phyloP scores from a whole-genome alignment of 306 rosid species.

The Canavalia gladiata region DNA sequence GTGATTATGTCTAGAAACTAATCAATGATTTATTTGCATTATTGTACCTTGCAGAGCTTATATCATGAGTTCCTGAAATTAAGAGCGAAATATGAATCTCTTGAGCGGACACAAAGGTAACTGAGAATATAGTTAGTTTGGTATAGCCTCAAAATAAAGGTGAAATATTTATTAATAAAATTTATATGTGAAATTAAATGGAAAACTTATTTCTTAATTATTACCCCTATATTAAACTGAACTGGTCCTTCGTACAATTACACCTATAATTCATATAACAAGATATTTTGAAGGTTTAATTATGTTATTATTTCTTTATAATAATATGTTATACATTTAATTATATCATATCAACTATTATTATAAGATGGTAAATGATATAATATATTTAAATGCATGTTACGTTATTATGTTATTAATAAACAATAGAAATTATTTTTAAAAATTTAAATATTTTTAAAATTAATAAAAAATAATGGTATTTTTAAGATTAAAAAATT shows the following conservation, averaged over 20 bases:
- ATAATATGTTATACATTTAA: too few species aligned
- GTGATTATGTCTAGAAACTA: constrained; percentile 28
- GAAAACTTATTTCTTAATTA: not conserved
- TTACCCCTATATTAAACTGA: not conserved
- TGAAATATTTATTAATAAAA: constrained; percentile 1
- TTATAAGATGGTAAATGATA: too few species aligned
- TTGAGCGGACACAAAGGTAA: constrained; percentile 75
- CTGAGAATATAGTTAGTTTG: not conserved
- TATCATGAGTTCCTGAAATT: constrained; percentile 65
- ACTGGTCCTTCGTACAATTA: not conserved
- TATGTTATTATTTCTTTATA: too few species aligned
- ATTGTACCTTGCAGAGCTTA: constrained; percentile 54
- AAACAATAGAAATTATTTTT: too few species aligned
- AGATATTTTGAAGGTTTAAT: too few species aligned
- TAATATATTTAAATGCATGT: too few species aligned
- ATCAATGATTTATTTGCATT: not conserved
- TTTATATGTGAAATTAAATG: not conserved
- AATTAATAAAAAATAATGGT: too few species aligned
- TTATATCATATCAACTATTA: too few species aligned
- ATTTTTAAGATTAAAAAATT: too few species aligned
- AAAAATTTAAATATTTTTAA: too few species aligned
- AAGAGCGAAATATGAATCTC: constrained; percentile 69
- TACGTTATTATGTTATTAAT: too few species aligned
- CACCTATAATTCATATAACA: not conserved
- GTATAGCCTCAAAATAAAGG: constrained; percentile 7